These are phyloP conservation scores for Hemerocallis citrina DNA, from an alignment of 106 monocot genomes.

Conservation along the genomic window DNA sequence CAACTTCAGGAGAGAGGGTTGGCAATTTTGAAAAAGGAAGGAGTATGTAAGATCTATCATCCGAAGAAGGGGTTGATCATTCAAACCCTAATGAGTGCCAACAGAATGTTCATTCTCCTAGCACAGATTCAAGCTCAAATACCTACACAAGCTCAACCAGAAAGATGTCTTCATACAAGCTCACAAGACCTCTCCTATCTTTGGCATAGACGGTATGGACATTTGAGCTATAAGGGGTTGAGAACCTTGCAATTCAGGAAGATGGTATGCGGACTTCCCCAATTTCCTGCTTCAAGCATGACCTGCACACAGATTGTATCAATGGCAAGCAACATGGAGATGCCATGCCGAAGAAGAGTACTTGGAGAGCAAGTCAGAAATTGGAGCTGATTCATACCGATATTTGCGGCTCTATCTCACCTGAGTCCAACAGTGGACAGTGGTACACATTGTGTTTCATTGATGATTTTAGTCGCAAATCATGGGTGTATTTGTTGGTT, in stretches of 20 bases:
- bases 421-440: background rate
- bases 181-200: too few species aligned
- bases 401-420: background rate
- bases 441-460: constrained; percentile 1
- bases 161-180: too few species aligned
- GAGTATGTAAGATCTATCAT: constrained; percentile 4
- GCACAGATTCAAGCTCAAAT: too few species aligned
- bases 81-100: constrained; percentile 3
- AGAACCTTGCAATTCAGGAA: background rate
- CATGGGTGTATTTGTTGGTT: background rate
- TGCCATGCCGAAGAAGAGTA: background rate
- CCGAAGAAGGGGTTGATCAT: background rate
- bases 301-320: background rate
- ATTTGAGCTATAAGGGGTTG: background rate
- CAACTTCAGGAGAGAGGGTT: constrained; percentile 10
- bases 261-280: background rate
- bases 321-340: background rate
- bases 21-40: background rate
- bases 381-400: constrained; percentile 3
- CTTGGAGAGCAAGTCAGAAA: background rate
- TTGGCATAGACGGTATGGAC: background rate
- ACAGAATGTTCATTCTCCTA: constrained; percentile 1
- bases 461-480: constrained; percentile 10
- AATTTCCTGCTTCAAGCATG: background rate
- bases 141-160: too few species aligned